These are phyloP conservation scores for Ustilago nuda DNA, from an alignment of 1,284 basidiomycete genomes.

Conservation along the genomic window DNA sequence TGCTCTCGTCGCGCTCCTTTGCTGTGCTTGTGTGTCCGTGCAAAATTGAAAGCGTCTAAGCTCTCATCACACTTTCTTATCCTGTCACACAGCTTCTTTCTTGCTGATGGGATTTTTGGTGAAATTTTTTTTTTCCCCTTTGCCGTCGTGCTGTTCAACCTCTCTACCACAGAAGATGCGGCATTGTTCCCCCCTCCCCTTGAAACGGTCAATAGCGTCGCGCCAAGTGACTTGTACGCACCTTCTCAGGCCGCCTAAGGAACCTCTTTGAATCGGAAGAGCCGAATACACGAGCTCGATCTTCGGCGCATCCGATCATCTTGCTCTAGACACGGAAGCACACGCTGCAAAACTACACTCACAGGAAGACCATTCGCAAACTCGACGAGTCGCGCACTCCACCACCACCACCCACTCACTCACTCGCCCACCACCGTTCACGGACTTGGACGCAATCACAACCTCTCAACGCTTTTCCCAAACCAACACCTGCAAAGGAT, in stretches of 20 bases:
- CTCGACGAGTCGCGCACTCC: neutral
- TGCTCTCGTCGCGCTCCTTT: neutral
- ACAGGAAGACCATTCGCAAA: neutral
- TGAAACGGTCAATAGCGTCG: neutral
- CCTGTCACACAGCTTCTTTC: neutral
- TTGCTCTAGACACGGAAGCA: neutral
- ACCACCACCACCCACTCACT: neutral
- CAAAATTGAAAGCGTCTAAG: neutral
- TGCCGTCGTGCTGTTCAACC: neutral
- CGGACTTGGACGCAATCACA: neutral
- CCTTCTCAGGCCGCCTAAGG: neutral
- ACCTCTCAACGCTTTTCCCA: neutral
- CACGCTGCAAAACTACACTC: neutral
- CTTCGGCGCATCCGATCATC: neutral
- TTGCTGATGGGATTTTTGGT: neutral
- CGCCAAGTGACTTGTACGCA: neutral
- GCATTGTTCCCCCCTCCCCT: neutral
- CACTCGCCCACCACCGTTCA: neutral
- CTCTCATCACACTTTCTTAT: neutral
- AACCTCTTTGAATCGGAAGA: neutral
- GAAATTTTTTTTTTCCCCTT: neutral
- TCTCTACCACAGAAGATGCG: neutral
- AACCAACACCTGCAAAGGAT: neutral
- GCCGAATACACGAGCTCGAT: neutral
- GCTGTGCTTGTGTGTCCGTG: neutral